These are phyloP conservation scores for Mycena venus DNA, from an alignment of 768 basidiomycete genomes.

Conservation along the genomic window DNA sequence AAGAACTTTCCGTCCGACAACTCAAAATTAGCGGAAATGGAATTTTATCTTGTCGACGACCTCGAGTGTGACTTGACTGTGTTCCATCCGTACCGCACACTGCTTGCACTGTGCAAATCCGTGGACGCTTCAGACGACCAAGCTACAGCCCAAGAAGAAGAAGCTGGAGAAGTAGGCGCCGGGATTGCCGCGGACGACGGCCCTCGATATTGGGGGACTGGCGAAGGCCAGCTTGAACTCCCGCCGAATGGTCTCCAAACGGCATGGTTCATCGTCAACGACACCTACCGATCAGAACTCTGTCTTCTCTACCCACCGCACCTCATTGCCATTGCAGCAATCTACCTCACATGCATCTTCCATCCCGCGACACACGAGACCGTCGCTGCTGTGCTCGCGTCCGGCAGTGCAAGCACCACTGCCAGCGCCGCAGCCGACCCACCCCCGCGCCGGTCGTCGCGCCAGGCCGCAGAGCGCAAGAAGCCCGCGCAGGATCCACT, in stretches of 20 bases:
- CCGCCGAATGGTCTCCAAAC: slow-evolving; percentile 85
- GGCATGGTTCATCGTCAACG: slow-evolving; percentile 98
- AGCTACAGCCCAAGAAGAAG: slow-evolving; percentile 54
- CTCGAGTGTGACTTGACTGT: slow-evolving; percentile 94
- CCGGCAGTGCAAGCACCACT: slow-evolving; percentile 32
- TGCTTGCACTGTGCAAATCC: slow-evolving; percentile 77
- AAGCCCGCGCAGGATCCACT: slow-evolving; percentile 75
- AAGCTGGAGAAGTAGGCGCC: slow-evolving; percentile 70
- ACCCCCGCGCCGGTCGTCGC: slow-evolving; percentile 68
- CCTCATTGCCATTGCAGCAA: slow-evolving; percentile 90
- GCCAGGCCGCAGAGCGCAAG: slow-evolving; percentile 54
- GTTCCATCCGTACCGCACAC: slow-evolving; percentile 95
- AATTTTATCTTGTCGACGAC: slow-evolving; percentile 97
- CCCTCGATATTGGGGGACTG: slow-evolving; percentile 83
- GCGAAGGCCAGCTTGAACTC: slow-evolving; percentile 83
- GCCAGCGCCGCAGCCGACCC: slow-evolving; percentile 40
- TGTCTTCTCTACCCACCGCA: slow-evolving; percentile 97
- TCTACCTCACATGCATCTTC: slow-evolving; percentile 89
- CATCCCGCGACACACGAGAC: slow-evolving; percentile 69
- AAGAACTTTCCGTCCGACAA: slow-evolving; percentile 91
- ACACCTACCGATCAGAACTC: slow-evolving; percentile 93
- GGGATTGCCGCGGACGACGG: slow-evolving; percentile 65
- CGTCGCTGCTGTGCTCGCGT: slow-evolving; percentile 54
- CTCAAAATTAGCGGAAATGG: slow-evolving; percentile 96
- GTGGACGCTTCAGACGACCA: slow-evolving; percentile 57